Evolutionary conservation across 1,139 yeast species (phyloP).

Genomic region (Sugiyamaella pinicola): DNA sequence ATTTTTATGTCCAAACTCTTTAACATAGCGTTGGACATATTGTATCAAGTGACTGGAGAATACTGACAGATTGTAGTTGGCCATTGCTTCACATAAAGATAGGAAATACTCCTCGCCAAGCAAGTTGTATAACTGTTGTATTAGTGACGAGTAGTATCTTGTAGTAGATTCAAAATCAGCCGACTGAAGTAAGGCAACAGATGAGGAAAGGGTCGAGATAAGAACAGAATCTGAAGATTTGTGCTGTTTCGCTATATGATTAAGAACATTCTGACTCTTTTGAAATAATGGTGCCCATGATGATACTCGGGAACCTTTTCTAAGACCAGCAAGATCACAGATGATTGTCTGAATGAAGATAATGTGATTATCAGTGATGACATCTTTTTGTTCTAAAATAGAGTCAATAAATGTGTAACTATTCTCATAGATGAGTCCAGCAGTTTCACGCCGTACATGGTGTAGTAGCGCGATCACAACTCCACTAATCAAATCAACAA

Average conservation of each 20-base stretch:
- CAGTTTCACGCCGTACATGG: slow-evolving; percentile 61
- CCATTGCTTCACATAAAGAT: slow-evolving; percentile 46
- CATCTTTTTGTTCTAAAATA: slow-evolving; percentile 7
- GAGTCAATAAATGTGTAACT: slow-evolving; percentile 29
- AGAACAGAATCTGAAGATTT: slow-evolving; percentile 2
- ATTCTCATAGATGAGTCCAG: slow-evolving; percentile 46
- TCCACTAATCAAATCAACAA: slow-evolving; percentile 27
- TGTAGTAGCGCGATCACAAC: slow-evolving; percentile 51
- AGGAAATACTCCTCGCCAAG: slow-evolving; percentile 26
- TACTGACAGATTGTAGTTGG: slow-evolving; percentile 38
- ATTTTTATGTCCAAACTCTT: slow-evolving; percentile 19
- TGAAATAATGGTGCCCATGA: slow-evolving; percentile 39
- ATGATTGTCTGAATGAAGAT: slow-evolving; percentile 29
- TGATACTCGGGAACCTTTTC: slow-evolving; percentile 45
- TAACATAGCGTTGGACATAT: slow-evolving; percentile 28
- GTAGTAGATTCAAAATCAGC: slow-evolving; percentile 34
- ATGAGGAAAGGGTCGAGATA: slow-evolving; percentile 8
- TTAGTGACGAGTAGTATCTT: slow-evolving; percentile 28
- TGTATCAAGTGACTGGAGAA: slow-evolving; percentile 32
- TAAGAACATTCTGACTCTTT: slow-evolving; percentile 14
- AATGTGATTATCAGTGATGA: slow-evolving; percentile 6
- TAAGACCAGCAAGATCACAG: slow-evolving; percentile 40
- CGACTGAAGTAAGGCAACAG: slow-evolving; percentile 26
- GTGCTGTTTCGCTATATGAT: neutral
- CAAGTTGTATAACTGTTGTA: slow-evolving; percentile 19